Evolutionary conservation across 2,329 filamentous ascomycete species (phyloP).

Genomic region (Aspergillus tamarii): DNA sequence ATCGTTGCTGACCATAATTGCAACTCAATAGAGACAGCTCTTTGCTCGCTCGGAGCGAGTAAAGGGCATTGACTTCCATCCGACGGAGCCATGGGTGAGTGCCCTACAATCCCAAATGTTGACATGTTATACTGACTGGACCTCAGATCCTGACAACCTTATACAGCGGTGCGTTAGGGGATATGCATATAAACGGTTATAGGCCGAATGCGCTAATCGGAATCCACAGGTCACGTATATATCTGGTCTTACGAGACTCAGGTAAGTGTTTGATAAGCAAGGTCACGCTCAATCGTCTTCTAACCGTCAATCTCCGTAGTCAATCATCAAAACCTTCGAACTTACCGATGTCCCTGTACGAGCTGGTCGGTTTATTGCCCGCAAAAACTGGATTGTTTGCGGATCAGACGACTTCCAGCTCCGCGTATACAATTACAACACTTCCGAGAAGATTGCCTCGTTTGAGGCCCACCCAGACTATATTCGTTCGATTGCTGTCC

Average conservation of each 20-base stretch:
- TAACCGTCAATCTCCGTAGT: conserved; percentile 47
- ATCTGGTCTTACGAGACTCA: conserved; percentile 99
- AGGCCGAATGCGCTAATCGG: conserved; percentile 29
- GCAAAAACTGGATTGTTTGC: conserved; percentile 99
- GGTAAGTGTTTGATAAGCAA: conserved; percentile 37
- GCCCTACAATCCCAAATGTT: conserved; percentile 4
- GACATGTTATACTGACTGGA: conserved; percentile 27
- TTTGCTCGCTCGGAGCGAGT: conserved; percentile 93
- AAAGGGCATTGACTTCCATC: conserved; percentile 96
- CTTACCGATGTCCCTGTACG: conserved; percentile 97
- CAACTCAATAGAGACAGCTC: conserved; percentile 67
- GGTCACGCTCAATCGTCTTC: background rate
- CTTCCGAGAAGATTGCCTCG: conserved; percentile 94
- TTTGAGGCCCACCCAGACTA: conserved; percentile 99
- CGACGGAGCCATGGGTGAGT: conserved; percentile 88
- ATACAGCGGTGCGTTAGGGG: conserved; percentile 74
- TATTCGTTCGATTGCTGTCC: conserved; percentile 93
- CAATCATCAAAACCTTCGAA: conserved; percentile 98
- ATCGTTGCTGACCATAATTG: conserved; percentile 43
- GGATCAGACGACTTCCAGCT: conserved; percentile 89
- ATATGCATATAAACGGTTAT: conserved; percentile 5
- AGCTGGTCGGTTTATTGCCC: conserved; percentile 91
- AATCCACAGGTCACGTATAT: conserved; percentile 83
- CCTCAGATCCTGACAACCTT: conserved; percentile 78
- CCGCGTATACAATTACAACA: conserved; percentile 98